Conservation (phyloP, 2,329 filamentous ascomycete species). For the Epicoccum nigrum region DNA sequence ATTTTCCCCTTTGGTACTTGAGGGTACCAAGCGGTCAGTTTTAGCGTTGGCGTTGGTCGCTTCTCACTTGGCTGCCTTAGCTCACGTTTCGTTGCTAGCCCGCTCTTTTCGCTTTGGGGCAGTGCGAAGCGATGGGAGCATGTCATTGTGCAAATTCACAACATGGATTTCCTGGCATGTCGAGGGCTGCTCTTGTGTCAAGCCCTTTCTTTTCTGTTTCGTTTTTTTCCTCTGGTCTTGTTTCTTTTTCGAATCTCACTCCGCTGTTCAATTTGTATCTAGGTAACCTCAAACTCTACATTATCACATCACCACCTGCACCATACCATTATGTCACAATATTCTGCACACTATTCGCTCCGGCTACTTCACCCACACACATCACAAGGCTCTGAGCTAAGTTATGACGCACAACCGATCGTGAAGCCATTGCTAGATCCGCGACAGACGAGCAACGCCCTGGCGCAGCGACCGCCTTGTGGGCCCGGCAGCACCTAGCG, state of each 20-base stretch:
- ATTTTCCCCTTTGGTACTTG: constrained; percentile 6
- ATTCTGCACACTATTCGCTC: neutral
- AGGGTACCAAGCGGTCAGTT: constrained; percentile 6
- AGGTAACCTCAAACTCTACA: constrained; percentile 6
- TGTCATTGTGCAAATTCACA: neutral
- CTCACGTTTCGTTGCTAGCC: constrained; percentile 3
- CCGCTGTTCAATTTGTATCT: neutral
- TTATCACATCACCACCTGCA: neutral
- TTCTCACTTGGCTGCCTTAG: constrained; percentile 4
- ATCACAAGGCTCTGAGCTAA: neutral
- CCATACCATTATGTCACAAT: neutral
- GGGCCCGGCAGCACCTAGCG: constrained; percentile 12
- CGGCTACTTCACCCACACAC: neutral
- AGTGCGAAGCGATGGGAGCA: constrained; percentile 4
- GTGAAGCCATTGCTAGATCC: neutral
- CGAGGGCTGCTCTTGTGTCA: neutral
- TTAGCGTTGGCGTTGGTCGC: constrained; percentile 20
- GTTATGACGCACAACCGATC: constrained; percentile 11
- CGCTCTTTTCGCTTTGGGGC: neutral
- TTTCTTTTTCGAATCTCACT: neutral
- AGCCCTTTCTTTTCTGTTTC: neutral
- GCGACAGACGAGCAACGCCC: constrained; percentile 15
- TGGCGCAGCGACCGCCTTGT: constrained; percentile 8
- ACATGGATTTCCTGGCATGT: constrained; percentile 1
- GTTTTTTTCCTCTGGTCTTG: neutral